Conservation (phyloP, 192 early-diverging fungal genomes). For the Funneliformis geosporum region DNA sequence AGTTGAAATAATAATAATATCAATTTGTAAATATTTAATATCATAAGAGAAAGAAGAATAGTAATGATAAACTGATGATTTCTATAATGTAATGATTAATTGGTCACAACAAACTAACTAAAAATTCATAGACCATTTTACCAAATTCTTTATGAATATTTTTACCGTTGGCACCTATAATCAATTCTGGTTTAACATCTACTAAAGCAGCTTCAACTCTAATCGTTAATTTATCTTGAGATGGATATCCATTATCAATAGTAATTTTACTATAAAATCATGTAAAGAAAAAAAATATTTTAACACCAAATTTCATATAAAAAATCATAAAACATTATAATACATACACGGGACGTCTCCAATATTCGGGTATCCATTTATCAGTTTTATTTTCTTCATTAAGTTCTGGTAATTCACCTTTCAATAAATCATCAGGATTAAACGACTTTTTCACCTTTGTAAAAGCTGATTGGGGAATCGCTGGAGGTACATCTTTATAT, state of each 20-base stretch:
- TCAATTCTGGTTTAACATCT: background rate
- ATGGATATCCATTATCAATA: background rate
- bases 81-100: background rate
- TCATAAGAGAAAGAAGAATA: background rate
- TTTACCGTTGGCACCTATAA: background rate
- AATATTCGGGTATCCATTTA: slow-evolving; percentile 3
- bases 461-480: background rate
- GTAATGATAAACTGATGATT: no score
- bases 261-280: background rate
- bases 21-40: no score
- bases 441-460: background rate
- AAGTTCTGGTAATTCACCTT: background rate
- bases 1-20: no score
- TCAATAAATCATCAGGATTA: background rate
- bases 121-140: slow-evolving; percentile 14
- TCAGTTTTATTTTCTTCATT: background rate
- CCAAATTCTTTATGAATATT: slow-evolving; percentile 1
- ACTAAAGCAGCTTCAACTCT: background rate
- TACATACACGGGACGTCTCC: slow-evolving; percentile 16
- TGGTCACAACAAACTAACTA: background rate
- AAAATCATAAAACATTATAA: background rate
- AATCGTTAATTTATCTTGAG: slow-evolving; percentile 6
- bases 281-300: background rate
- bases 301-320: background rate
- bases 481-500: slow-evolving; percentile 14